Percentiles rank a stretch among this genome's conserved stretches.
phyloP scores from a whole-genome alignment of 2,329 filamentous ascomycete genomes.

The Aspergillus tamarii region DNA sequence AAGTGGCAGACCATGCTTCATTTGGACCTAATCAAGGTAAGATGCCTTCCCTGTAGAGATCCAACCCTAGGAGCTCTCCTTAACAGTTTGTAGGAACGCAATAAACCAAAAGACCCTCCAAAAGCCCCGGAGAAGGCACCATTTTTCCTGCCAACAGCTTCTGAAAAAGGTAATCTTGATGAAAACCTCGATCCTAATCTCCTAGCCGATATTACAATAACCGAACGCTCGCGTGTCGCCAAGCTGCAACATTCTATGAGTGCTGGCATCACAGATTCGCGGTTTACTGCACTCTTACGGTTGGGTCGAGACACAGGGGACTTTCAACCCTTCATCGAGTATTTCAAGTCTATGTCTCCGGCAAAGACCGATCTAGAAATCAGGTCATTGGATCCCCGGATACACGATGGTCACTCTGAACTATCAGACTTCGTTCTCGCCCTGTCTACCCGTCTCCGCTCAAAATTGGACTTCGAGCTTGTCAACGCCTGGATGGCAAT shows the following conservation, averaged over 20 bases:
- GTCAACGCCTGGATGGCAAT: slow-evolving; percentile 98
- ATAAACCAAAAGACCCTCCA: slow-evolving; percentile 89
- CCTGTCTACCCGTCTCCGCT: slow-evolving; percentile 69
- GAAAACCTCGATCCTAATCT: slow-evolving; percentile 33
- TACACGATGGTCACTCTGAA: slow-evolving; percentile 62
- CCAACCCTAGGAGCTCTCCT: slow-evolving; percentile 1
- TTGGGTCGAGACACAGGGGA: slow-evolving; percentile 55
- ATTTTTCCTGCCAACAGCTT: slow-evolving; percentile 75
- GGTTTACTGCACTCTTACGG: slow-evolving; percentile 55
- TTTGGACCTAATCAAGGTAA: slow-evolving; percentile 76
- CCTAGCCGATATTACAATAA: slow-evolving; percentile 38
- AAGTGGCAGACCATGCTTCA: slow-evolving; percentile 94
- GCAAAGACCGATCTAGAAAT: slow-evolving; percentile 89
- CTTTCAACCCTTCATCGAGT: slow-evolving; percentile 71
- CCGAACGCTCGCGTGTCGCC: slow-evolving; percentile 68
- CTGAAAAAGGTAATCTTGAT: slow-evolving; percentile 25
- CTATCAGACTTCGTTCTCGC: slow-evolving; percentile 79
- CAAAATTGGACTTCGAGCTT: slow-evolving; percentile 84
- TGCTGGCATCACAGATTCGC: slow-evolving; percentile 30
- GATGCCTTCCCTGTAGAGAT: background rate
- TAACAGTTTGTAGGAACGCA: slow-evolving; percentile 66
- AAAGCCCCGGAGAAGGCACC: slow-evolving; percentile 93
- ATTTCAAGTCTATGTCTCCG: slow-evolving; percentile 80
- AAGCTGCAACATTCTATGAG: slow-evolving; percentile 61
- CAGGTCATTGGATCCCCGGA: slow-evolving; percentile 67